A percentile compares a stretch with the other conserved stretches of the same genome.
Conservation (phyloP, 140 eudicot genomes). For the Erigeron philadelphicus region DNA sequence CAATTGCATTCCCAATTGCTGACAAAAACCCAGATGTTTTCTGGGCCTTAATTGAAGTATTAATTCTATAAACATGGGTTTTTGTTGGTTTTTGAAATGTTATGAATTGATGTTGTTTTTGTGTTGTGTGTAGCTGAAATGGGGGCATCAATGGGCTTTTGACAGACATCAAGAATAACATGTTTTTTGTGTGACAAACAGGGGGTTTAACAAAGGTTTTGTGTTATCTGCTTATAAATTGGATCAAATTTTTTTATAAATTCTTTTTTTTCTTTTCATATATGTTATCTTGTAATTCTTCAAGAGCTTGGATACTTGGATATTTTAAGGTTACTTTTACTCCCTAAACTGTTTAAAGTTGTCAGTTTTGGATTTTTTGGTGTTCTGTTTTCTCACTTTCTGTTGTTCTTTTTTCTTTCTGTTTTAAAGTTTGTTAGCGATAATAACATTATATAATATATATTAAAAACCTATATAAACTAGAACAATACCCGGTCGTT, state of each 20-base stretch:
- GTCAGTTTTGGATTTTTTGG: conserved; percentile 1
- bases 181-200: not conserved
- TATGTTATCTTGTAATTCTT: conserved; percentile 16
- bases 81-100: conserved; percentile 28
- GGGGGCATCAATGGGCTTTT: conserved; percentile 25
- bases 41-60: conserved; percentile 22
- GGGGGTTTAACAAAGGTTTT: conserved; percentile 49
- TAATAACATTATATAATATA: too few species aligned
- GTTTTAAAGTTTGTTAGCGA: too few species aligned
- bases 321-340: not conserved
- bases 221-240: not conserved
- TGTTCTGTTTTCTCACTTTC: not conserved
- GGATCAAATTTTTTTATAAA: conserved; percentile 7
- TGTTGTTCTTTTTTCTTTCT: not conserved
- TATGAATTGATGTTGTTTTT: conserved; percentile 12
- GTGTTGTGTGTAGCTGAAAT: conserved; percentile 22
- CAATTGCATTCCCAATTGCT: conserved; percentile 81
- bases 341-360: conserved; percentile 17
- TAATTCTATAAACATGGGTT: conserved; percentile 10
- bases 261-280: not conserved
- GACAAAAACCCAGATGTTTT: conserved; percentile 67
- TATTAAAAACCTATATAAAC: too few species aligned
- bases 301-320: not conserved
- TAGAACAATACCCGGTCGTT: too few species aligned
- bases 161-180: conserved; percentile 34